Percentiles rank a stretch among this genome's conserved stretches.
These are phyloP conservation scores for Ceratocystis papillata DNA, from an alignment of 2,329 filamentous ascomycete species.

Conservation along the genomic window DNA sequence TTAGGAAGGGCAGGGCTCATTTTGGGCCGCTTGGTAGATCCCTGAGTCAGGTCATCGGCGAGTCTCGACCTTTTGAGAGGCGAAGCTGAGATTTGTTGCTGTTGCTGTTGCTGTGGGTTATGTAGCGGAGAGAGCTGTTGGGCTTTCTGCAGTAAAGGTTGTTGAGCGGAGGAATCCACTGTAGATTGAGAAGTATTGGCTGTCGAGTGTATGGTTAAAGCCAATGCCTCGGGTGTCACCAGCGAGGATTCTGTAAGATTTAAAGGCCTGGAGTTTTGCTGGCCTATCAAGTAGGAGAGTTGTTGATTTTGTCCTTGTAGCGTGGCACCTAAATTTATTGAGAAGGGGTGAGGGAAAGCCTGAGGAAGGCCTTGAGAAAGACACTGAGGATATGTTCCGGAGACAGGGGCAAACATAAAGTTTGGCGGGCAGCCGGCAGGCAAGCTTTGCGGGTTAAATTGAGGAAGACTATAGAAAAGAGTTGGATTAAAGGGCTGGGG, in stretches of 20 bases:
- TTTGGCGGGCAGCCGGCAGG: background rate
- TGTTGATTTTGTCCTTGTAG: slow-evolving; percentile 1
- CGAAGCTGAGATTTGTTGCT: background rate
- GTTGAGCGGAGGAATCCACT: background rate
- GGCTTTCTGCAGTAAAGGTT: background rate
- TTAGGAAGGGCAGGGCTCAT: background rate
- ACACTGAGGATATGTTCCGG: background rate
- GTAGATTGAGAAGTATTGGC: background rate
- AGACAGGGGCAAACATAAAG: background rate
- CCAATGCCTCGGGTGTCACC: background rate
- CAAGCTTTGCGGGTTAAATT: background rate
- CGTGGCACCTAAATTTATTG: background rate
- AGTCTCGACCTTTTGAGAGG: background rate
- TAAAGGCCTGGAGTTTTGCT: background rate
- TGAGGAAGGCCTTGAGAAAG: background rate
- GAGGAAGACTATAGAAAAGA: background rate
- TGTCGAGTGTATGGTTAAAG: background rate
- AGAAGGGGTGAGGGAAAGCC: too few relatives aligned
- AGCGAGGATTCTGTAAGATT: background rate
- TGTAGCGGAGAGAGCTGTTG: background rate
- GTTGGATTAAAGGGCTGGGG: background rate
- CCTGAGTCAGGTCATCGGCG: background rate
- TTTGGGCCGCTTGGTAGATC: background rate
- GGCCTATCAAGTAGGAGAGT: background rate
- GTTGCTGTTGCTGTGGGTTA: background rate